phyloP scores from a whole-genome alignment of 768 basidiomycete species.

The Gautieria morchelliformis region DNA sequence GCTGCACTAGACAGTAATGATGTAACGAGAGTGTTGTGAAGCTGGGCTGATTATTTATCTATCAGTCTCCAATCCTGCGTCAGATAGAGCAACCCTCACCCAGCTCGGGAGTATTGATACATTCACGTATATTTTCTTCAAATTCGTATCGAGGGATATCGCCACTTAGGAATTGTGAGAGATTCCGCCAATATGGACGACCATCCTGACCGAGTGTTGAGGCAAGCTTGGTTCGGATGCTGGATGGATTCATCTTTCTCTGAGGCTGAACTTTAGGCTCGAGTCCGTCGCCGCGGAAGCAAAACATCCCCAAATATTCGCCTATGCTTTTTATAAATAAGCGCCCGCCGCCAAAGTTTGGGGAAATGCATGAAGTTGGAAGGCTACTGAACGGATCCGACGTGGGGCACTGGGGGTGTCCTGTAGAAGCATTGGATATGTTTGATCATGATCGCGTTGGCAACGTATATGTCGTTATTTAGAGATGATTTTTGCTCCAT shows the following conservation, averaged over 20 bases:
- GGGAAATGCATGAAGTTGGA: too few species aligned
- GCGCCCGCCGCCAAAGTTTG: too few species aligned
- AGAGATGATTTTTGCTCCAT: too few species aligned
- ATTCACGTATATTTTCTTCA: conserved; percentile 56
- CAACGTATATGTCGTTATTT: too few species aligned
- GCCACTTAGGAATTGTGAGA: conserved; percentile 61
- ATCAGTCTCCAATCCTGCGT: conserved; percentile 8
- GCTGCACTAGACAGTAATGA: conserved; percentile 74
- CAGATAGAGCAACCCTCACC: conserved; percentile 19
- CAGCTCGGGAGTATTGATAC: conserved; percentile 50
- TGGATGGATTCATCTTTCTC: conserved; percentile 21
- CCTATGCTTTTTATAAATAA: too few species aligned
- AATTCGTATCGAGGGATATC: conserved; percentile 66
- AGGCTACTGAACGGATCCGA: too few species aligned
- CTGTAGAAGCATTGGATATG: too few species aligned
- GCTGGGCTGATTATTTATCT: conserved; percentile 41
- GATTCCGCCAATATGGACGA: conserved; percentile 46
- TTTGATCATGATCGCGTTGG: too few species aligned
- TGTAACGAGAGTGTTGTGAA: conserved; percentile 78
- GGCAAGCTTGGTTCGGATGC: conserved; percentile 59
- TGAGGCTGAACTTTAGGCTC: background rate
- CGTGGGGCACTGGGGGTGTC: too few species aligned
- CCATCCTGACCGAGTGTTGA: conserved; percentile 54
- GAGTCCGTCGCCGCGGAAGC: background rate
- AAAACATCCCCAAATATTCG: too few species aligned